These are phyloP conservation scores for Kuraishia ogatae DNA, from an alignment of 805 yeast genomes.

Conservation along the genomic window DNA sequence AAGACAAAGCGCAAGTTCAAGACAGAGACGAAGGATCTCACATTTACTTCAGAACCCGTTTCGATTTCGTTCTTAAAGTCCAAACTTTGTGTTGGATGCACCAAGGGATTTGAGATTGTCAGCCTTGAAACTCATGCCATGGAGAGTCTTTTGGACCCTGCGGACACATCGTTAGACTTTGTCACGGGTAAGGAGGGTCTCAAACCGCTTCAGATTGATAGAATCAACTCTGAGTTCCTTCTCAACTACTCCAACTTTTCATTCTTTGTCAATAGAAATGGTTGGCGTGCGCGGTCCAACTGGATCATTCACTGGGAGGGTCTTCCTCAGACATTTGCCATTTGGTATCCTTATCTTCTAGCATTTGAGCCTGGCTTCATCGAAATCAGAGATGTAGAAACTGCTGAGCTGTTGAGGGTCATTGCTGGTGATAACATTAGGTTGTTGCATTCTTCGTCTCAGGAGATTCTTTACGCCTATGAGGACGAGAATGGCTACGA, in stretches of 20 bases:
- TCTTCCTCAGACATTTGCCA: constrained; percentile 81
- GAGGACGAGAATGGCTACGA: constrained; percentile 88
- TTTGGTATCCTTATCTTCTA: constrained; percentile 87
- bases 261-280: constrained; percentile 87
- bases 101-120: constrained; percentile 93
- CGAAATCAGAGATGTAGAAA: constrained; percentile 86
- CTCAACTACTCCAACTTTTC: constrained; percentile 89
- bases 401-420: constrained; percentile 79
- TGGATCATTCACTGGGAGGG: constrained; percentile 98
- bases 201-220: constrained; percentile 85
- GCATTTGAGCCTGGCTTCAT: constrained; percentile 88
- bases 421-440: constrained; percentile 89
- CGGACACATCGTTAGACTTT: constrained; percentile 94
- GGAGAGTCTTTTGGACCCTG: constrained; percentile 92
- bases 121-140: constrained; percentile 76
- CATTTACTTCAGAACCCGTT: constrained; percentile 82
- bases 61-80: constrained; percentile 85
- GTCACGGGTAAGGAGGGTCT: constrained; percentile 76
- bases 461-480: constrained; percentile 87
- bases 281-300: constrained; percentile 92
- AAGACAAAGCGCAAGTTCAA: constrained; percentile 65
- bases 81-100: constrained; percentile 88
- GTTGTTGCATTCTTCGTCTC: constrained; percentile 80
- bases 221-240: constrained; percentile 82
- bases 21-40: constrained; percentile 63